Conservation (phyloP, 352 stramenopile species). For the Globisporangium radiosum region DNA sequence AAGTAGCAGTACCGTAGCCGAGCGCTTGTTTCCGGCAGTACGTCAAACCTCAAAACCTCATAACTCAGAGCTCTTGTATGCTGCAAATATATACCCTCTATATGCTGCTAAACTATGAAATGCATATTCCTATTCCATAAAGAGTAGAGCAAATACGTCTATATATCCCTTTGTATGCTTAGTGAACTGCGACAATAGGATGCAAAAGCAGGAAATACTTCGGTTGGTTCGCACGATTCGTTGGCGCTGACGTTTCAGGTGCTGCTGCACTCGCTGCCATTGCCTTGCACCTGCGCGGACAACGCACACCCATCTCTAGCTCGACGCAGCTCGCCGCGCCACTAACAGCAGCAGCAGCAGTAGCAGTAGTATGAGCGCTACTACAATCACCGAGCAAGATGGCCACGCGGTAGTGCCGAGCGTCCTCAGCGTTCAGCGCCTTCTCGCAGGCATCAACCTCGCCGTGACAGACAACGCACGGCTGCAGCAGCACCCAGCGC, state of each 20-base stretch:
- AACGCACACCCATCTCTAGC: not conserved
- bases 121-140: too few species aligned
- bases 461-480: slow-evolving; percentile 16
- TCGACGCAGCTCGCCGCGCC: not conserved
- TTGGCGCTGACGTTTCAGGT: slow-evolving; percentile 16
- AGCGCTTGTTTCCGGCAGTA: too few species aligned
- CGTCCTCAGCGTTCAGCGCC: slow-evolving; percentile 26
- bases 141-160: too few species aligned
- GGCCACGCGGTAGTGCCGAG: slow-evolving; percentile 1
- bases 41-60: too few species aligned
- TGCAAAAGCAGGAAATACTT: not conserved
- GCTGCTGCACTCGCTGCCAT: not conserved
- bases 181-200: too few species aligned
- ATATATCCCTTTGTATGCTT: too few species aligned
- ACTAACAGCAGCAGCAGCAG: slow-evolving; percentile 7
- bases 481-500: slow-evolving; percentile 33
- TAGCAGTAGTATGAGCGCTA: not conserved
- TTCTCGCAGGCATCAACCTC: slow-evolving; percentile 17
- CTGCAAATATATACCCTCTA: too few species aligned
- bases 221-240: not conserved
- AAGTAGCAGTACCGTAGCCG: too few species aligned
- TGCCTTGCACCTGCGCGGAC: not conserved
- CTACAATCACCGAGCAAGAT: not conserved
- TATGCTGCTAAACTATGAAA: too few species aligned
- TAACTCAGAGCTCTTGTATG: too few species aligned